phyloP scores from a whole-genome alignment of 495 filamentous ascomycete species.

The Friedmanniomyces simplex region DNA sequence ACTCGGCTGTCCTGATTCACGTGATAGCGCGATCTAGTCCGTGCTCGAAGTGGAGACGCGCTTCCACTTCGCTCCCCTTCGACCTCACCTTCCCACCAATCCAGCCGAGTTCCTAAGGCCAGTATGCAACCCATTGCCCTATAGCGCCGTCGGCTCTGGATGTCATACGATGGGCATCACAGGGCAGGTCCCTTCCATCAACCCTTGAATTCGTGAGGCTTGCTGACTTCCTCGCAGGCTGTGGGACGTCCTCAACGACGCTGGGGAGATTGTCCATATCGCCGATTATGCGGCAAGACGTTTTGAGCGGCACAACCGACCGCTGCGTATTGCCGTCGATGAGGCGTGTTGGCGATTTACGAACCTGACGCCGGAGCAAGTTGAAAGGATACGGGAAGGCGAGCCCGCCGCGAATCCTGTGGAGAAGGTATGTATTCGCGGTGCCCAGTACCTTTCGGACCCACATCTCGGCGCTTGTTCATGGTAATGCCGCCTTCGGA shows the following conservation, averaged over 20 bases:
- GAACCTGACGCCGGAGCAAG: constrained; percentile 21
- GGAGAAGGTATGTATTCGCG: constrained; percentile 13
- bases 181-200: not conserved
- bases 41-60: not conserved
- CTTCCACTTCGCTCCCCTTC: not conserved
- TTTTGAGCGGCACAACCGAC: constrained; percentile 15
- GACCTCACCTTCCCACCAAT: not conserved
- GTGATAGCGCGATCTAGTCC: not conserved
- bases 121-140: not conserved
- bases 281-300: constrained; percentile 19
- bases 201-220: not conserved
- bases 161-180: not conserved
- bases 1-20: not conserved
- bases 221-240: constrained; percentile 9
- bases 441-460: too few relatives aligned
- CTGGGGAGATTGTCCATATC: constrained; percentile 14
- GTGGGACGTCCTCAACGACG: constrained; percentile 23
- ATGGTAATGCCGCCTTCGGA: too few relatives aligned
- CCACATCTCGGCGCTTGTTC: too few relatives aligned
- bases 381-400: constrained; percentile 19
- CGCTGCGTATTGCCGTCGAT: constrained; percentile 25
- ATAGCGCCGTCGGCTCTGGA: not conserved
- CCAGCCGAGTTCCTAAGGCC: not conserved
- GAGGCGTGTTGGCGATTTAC: constrained; percentile 28
- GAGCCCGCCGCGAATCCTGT: constrained; percentile 23